Conservation (phyloP, 2,329 filamentous ascomycete genomes). For the Aureobasidium sp. region DNA sequence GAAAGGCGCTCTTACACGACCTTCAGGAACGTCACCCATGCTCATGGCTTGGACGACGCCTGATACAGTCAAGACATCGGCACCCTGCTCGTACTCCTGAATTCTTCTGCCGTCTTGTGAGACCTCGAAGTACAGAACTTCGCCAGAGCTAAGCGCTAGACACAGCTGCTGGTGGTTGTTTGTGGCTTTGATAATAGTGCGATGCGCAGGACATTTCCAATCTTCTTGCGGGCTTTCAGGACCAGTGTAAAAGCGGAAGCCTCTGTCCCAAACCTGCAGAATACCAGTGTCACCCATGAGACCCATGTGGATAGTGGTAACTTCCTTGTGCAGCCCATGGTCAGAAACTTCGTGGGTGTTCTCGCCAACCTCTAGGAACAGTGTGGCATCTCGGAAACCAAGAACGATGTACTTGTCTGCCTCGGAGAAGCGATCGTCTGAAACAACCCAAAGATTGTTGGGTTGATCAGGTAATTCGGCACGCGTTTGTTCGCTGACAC, state of each 20-base stretch:
- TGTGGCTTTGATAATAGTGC: slow-evolving; percentile 87
- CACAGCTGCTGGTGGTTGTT: slow-evolving; percentile 92
- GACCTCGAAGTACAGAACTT: slow-evolving; percentile 98
- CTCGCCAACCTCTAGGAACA: slow-evolving; percentile 91
- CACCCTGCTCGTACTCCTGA: slow-evolving; percentile 62
- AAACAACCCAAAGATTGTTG: slow-evolving; percentile 90
- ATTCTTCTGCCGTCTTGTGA: slow-evolving; percentile 73
- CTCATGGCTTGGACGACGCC: slow-evolving; percentile 94
- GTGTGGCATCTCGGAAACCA: slow-evolving; percentile 79
- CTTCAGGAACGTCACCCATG: slow-evolving; percentile 84
- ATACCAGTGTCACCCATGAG: slow-evolving; percentile 72
- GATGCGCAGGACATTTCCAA: slow-evolving; percentile 59
- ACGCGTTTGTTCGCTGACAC: slow-evolving; percentile 92
- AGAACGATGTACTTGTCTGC: slow-evolving; percentile 95
- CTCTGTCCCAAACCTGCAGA: slow-evolving; percentile 17
- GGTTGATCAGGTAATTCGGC: slow-evolving; percentile 84
- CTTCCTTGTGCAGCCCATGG: slow-evolving; percentile 81
- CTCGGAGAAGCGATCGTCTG: slow-evolving; percentile 68
- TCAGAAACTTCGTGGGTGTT: slow-evolving; percentile 94
- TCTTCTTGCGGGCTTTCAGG: slow-evolving; percentile 15
- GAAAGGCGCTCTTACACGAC: slow-evolving; percentile 80
- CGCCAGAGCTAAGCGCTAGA: slow-evolving; percentile 86
- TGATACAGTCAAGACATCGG: slow-evolving; percentile 90
- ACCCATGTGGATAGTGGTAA: slow-evolving; percentile 84
- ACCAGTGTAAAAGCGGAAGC: slow-evolving; percentile 17